Conservation (phyloP, 2,329 filamentous ascomycete species). For the Botrytis hyacinthi region DNA sequence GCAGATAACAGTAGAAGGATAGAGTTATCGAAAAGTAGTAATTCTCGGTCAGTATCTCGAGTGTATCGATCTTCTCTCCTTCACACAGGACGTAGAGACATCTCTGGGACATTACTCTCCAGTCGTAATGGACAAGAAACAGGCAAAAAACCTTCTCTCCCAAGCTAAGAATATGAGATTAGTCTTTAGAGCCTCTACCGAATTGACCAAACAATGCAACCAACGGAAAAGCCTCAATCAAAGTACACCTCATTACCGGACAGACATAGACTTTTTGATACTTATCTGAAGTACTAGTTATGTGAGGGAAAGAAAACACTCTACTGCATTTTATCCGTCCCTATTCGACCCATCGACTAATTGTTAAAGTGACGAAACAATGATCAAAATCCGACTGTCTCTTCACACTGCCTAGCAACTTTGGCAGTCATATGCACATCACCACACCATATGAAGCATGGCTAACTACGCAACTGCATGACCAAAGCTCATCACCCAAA, state of each 20-base stretch:
- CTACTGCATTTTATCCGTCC: background rate
- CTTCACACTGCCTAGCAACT: background rate
- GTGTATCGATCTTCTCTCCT: background rate
- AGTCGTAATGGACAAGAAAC: background rate
- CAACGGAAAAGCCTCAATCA: background rate
- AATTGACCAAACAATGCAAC: background rate
- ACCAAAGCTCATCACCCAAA: background rate
- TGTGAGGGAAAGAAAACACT: no score
- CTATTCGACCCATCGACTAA: background rate
- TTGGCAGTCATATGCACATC: background rate
- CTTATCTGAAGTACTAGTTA: background rate
- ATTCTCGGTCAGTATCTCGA: background rate
- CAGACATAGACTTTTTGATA: background rate
- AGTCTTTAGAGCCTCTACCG: background rate
- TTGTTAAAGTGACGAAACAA: background rate
- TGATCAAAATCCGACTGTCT: background rate
- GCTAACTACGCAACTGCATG: background rate
- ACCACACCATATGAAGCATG: background rate
- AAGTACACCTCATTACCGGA: background rate
- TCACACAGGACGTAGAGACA: background rate
- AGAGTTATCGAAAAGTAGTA: background rate
- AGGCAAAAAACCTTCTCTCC: background rate
- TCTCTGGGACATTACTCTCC: background rate
- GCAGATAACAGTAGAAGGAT: background rate
- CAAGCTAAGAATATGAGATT: background rate